A percentile compares a stretch with the other conserved stretches of the same genome.
These are phyloP conservation scores for Aegilops tauschii DNA, from an alignment of 176 grass and related monocot species.

Conservation along the genomic window DNA sequence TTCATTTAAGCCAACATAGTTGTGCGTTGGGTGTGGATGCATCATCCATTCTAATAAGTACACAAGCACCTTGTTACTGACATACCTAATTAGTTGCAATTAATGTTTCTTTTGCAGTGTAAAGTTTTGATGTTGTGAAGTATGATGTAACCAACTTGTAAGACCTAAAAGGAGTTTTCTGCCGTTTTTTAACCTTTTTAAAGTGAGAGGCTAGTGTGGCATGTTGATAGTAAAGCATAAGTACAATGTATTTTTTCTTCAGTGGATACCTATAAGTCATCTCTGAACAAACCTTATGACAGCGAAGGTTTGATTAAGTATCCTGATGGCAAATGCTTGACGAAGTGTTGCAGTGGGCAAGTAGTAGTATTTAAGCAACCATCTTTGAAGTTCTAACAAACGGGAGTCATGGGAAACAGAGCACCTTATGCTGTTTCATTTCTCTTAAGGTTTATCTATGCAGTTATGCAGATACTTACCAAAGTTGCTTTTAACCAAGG, in stretches of 20 bases:
- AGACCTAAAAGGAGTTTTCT: not conserved
- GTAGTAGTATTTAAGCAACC: conserved; percentile 19
- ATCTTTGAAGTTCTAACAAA: conserved; percentile 6
- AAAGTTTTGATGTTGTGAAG: not conserved
- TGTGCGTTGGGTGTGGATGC: not conserved
- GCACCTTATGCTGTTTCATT: conserved; percentile 24
- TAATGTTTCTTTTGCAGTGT: not conserved
- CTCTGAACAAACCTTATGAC: not conserved
- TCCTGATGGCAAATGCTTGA: not conserved
- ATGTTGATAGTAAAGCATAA: not conserved
- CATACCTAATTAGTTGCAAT: not conserved
- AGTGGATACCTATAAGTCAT: conserved; percentile 1
- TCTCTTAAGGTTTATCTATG: conserved; percentile 24
- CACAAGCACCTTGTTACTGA: not conserved
- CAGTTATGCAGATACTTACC: conserved; percentile 20
- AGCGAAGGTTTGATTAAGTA: not conserved
- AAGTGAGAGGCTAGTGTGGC: not conserved
- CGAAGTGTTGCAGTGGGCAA: not conserved
- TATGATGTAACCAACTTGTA: not conserved
- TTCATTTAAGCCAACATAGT: not conserved
- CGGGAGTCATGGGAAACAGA: not conserved
- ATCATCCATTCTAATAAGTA: not conserved
- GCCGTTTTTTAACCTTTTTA: not conserved
- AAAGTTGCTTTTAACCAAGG: conserved; percentile 35
- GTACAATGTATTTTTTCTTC: not conserved